Evolutionary conservation across 176 grass and related monocot species (phyloP), one percentile per base, ranked within the genome.

Genomic region (Panicum miliaceum): DNA sequence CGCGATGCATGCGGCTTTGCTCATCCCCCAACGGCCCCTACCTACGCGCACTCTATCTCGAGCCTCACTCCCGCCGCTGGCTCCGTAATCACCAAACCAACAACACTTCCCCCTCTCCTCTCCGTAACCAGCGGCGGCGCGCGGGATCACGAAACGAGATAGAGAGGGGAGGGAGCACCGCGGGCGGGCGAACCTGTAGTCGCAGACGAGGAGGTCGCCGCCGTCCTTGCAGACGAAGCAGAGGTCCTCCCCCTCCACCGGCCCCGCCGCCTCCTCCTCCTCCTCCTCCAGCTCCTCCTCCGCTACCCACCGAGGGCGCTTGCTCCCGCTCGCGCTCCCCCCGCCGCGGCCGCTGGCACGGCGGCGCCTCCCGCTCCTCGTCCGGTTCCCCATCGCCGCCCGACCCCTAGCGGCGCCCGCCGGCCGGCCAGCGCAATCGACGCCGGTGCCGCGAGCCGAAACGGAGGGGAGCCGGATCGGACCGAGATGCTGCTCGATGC

Each of bases 201-300:
- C 88, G 78, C 88, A 90, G 78, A 82, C 14, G 54, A 64, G 88
- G 54, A 90, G 88, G 4, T 27, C 25, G 27, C 88, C 88, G 72
- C 88, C 88, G 78, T 90, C 88, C 83, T 90, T 90, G 83, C 88
- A 90, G 64, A 5, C 45, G 78, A 90, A 90, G 83, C 88, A 90
- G 72, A 47, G 64, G 72, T 90, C 83, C 62, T 75, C 71, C 20
- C 80, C 88, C 0, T 53, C 12, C 32, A 0, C 7, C 7, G 48
- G 71, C 29, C 22, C 41, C 32, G 47, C 62, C 12, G 0, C 12
- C 38, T 43, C 86, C 46, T 19, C 64, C n/a, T 47, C 61, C 32
- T 76, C 85, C 14, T 13, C 43, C 7, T 52, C 16, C 27, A 47
- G 40, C 70, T 66, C 42, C 25, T 66, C 61, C 5, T 51, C 56